Conservation (phyloP, 371 early-diverging fungal genomes). For the Nematocida minor region DNA sequence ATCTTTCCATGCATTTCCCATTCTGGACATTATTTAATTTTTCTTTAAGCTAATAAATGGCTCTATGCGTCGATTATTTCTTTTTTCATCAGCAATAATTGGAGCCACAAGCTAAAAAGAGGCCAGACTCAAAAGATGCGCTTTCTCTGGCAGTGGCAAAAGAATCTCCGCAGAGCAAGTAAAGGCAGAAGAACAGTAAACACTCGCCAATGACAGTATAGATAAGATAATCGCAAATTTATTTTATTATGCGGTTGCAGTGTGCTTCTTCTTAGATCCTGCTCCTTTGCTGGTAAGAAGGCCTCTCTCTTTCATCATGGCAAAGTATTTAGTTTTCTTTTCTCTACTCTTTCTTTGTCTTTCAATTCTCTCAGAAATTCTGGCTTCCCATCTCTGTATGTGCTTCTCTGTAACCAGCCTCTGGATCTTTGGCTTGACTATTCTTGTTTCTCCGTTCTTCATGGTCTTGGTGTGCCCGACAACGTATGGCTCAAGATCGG, state of each 20-base stretch:
- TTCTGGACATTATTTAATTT: too few species aligned
- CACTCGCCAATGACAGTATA: too few species aligned
- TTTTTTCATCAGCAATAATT: too few species aligned
- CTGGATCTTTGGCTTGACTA: constrained; percentile 43
- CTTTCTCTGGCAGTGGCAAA: neutral
- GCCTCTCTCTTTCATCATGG: constrained; percentile 46
- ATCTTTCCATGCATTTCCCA: too few species aligned
- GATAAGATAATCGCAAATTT: too few species aligned
- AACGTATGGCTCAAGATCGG: constrained; percentile 92
- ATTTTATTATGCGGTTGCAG: constrained; percentile 1
- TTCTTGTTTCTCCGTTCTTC: constrained; percentile 7
- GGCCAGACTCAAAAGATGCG: neutral
- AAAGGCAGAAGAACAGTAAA: too few species aligned
- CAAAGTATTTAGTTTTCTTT: constrained; percentile 41
- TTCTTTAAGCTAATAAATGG: too few species aligned
- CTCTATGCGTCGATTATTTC: too few species aligned
- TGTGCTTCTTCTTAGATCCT: neutral
- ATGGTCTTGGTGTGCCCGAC: constrained; percentile 25
- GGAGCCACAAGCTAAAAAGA: neutral
- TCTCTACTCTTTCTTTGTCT: neutral
- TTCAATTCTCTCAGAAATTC: constrained; percentile 36
- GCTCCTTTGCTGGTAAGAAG: constrained; percentile 12
- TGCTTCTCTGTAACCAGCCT: constrained; percentile 51
- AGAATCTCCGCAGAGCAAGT: too few species aligned
- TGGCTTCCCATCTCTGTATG: constrained; percentile 25